Conservation (phyloP, 106 monocot genomes). For the Dendrobium officinale region DNA sequence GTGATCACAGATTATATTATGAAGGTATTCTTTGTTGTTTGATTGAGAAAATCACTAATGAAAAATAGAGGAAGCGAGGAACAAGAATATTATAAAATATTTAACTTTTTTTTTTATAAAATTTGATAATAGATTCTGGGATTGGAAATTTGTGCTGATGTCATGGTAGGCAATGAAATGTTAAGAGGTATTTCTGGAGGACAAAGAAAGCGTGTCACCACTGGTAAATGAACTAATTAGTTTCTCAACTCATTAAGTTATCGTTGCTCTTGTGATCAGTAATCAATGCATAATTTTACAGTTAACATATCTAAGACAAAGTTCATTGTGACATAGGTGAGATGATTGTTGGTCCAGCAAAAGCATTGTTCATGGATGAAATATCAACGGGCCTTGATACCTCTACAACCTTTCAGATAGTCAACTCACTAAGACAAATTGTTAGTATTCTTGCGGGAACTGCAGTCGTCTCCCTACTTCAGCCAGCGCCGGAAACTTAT, state of each 20-base stretch:
- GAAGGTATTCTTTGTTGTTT: slow-evolving; percentile 25
- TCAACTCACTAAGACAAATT: neutral
- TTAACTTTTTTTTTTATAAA: neutral
- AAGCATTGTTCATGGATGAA: slow-evolving; percentile 2
- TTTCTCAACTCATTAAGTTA: neutral
- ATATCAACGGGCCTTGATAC: neutral
- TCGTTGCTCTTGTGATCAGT: no score
- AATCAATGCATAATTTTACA: no score
- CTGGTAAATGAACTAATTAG: neutral
- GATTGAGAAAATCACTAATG: neutral
- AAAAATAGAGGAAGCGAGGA: no score
- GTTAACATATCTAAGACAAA: no score
- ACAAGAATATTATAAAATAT: no score
- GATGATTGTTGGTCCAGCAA: slow-evolving; percentile 4
- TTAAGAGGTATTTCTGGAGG: slow-evolving; percentile 4
- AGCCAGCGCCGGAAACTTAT: neutral
- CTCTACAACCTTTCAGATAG: neutral
- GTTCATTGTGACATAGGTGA: neutral
- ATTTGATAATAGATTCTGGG: neutral
- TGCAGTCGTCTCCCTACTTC: neutral
- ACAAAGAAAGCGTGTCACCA: slow-evolving; percentile 1
- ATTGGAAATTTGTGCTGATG: slow-evolving; percentile 5
- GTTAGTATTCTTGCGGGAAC: neutral
- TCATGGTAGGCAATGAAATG: neutral
- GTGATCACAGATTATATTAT: slow-evolving; percentile 49